These are phyloP conservation scores for Arthrobotrys iridis DNA, from an alignment of 2,329 filamentous ascomycete species.

Conservation along the genomic window DNA sequence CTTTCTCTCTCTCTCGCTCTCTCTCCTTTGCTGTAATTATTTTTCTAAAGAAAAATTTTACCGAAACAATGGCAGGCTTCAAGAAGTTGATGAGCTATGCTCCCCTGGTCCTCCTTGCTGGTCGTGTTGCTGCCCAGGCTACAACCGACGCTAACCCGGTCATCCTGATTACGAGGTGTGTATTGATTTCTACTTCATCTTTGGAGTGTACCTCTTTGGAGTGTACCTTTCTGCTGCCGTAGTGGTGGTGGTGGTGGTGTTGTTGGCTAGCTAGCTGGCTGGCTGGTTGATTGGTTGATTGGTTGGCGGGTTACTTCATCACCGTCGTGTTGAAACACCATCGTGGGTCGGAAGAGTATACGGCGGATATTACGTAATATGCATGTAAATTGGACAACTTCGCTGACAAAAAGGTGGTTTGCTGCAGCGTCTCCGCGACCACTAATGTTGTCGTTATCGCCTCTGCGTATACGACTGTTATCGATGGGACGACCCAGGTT, in stretches of 20 bases:
- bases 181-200: not conserved
- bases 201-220: no score
- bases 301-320: no score
- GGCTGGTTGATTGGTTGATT: no score
- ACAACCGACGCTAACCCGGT: conserved; percentile 42
- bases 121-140: conserved; percentile 14
- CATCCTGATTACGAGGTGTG: conserved; percentile 34
- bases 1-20: not conserved
- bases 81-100: conserved; percentile 29
- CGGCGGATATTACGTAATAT: not conserved
- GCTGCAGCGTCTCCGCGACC: conserved; percentile 14
- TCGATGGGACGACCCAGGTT: conserved; percentile 23
- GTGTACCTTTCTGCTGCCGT: not conserved
- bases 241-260: no score
- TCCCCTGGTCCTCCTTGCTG: conserved; percentile 11
- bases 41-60: not conserved
- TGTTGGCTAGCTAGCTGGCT: not conserved
- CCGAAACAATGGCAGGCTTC: conserved; percentile 35
- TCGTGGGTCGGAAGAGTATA: not conserved
- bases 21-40: not conserved
- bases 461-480: conserved; percentile 25
- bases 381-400: not conserved
- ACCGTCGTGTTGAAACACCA: not conserved
- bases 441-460: conserved; percentile 39
- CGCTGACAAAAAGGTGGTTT: not conserved